Evolutionary conservation across 371 early-diverging fungal species (phyloP).

Genomic region (Homolaphlyctis polyrhiza): DNA sequence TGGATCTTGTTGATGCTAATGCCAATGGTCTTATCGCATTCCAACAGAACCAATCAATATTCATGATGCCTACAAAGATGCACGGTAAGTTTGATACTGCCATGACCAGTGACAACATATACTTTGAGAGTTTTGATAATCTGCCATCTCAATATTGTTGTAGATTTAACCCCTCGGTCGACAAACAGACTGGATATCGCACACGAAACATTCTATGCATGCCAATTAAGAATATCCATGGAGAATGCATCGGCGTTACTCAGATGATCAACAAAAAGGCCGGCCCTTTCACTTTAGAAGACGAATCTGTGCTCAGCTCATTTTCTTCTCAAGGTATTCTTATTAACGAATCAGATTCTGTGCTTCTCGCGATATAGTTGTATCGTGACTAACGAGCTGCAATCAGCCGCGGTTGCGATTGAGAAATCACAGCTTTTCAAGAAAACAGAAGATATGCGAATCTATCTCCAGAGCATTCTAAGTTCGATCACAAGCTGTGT

Average conservation of each 20-base stretch:
- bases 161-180: constrained; percentile 39
- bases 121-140: background rate
- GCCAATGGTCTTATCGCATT: background rate
- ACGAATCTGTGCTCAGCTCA: constrained; percentile 35
- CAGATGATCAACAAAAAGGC: constrained; percentile 41
- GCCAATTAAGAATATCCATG: constrained; percentile 38
- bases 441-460: constrained; percentile 33
- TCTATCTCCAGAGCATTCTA: constrained; percentile 36
- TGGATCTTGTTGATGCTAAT: constrained; percentile 2
- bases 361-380: background rate
- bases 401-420: constrained; percentile 41
- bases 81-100: constrained; percentile 16
- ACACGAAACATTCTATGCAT: constrained; percentile 41
- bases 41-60: constrained; percentile 32
- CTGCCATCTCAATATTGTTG: background rate
- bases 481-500: constrained; percentile 41
- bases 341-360: constrained; percentile 9
- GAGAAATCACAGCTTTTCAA: constrained; percentile 39
- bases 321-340: constrained; percentile 40
- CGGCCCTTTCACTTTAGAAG: constrained; percentile 28
- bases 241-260: constrained; percentile 35
- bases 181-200: constrained; percentile 36
- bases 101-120: too few species aligned
- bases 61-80: constrained; percentile 36
- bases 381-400: background rate